These are phyloP conservation scores for Mollisiaceae sp. DNA, from an alignment of 2,329 filamentous ascomycete genomes.

Conservation along the genomic window DNA sequence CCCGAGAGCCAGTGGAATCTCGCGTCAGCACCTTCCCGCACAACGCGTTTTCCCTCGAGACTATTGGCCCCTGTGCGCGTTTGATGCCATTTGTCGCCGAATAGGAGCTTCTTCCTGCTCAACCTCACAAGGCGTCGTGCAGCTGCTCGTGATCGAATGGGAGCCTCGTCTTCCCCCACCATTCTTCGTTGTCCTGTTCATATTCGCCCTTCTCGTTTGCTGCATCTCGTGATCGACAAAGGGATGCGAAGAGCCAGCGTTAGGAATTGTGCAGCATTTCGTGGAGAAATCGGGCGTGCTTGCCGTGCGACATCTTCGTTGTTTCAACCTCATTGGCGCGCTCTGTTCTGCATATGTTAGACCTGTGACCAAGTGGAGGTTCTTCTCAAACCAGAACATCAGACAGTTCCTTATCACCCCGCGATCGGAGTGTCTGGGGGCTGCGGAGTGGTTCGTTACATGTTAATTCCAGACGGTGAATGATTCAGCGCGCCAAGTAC, in stretches of 20 bases:
- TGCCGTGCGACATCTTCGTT: background rate
- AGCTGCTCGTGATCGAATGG: constrained; percentile 6
- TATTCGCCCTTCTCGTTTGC: background rate
- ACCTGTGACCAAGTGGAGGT: constrained; percentile 5
- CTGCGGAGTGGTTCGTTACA: background rate
- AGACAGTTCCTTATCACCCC: background rate
- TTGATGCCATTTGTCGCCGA: background rate
- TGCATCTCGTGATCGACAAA: constrained; percentile 7
- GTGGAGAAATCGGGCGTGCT: constrained; percentile 4
- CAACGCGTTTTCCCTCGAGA: constrained; percentile 10
- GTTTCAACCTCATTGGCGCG: background rate
- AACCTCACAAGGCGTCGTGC: constrained; percentile 4
- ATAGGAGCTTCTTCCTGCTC: background rate
- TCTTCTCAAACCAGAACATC: background rate
- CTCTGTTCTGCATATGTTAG: background rate
- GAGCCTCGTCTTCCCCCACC: constrained; percentile 2
- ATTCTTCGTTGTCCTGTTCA: background rate
- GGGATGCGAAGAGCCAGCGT: background rate
- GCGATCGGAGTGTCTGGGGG: background rate
- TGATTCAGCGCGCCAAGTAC: background rate
- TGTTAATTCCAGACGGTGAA: background rate
- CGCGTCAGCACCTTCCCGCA: constrained; percentile 18
- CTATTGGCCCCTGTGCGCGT: constrained; percentile 16
- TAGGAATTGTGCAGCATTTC: background rate
- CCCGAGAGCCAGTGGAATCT: constrained; percentile 9